Evolutionary conservation across 805 yeast genomes (phyloP), one percentile per base, ranked within the genome.

Genomic region (Tetrapisispora namnaoensis): DNA sequence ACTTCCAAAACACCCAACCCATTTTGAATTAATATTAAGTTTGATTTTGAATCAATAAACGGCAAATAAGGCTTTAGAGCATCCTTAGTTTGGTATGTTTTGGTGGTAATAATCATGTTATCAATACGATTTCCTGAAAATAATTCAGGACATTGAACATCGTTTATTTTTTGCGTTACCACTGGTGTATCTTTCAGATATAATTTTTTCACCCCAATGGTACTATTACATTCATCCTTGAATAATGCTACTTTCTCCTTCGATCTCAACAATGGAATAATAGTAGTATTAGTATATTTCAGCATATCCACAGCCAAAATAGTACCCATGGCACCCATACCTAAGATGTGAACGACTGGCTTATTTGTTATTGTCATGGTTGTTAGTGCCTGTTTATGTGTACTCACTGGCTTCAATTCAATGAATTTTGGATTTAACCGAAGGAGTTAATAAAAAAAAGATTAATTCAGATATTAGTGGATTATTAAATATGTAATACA

Each of bases 1-100:
- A 73, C 71, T 11, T 84, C 85, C 7, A 77, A 69, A 21, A 85
- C 81, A 10, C 98, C 98, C 72, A 89, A 73, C 1, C 99, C 99
- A 63, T 93, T 93, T 56, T 93, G 98, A 7, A 91, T 66, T 21
- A 93, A 65, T 37, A 91, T 59, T 13, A 90, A 67, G 51, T 80
- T 83, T 2, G 95, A 78, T 2, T 71, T 61, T 2, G 68, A 59
- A 28, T 67, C 63, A 28, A 91, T 72, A 48, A 67, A 67, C 1
- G 74, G 71, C 20, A 78, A 52, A 46, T 80, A 70, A 3, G 83
- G 83, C 34, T 57, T 60, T 17, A 90, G 51, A 0, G 97, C 95
- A 3, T 65, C 62, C 21, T 72, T 67, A 0, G 95, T 84, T 58
- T 84, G 86, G 52, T 83, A 79, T 0, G 95, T 80, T 65, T 91